Conservation (phyloP, 192 early-diverging fungal genomes). For the Entomortierella parvispora region DNA sequence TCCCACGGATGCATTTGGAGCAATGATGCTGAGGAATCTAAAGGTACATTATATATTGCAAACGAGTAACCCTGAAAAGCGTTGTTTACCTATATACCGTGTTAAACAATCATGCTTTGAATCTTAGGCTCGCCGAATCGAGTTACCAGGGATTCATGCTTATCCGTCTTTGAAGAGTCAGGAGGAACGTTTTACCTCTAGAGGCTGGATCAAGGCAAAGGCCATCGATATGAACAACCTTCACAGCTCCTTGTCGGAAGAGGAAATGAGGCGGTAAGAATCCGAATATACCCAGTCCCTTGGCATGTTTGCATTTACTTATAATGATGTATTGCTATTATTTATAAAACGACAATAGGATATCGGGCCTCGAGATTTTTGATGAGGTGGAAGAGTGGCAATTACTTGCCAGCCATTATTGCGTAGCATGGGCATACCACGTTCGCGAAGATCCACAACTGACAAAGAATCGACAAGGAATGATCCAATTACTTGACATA, state of each 20-base stretch:
- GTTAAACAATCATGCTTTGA: too few relatives aligned
- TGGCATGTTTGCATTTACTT: too few relatives aligned
- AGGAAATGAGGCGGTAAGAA: slow-evolving; percentile 53
- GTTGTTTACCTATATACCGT: not conserved
- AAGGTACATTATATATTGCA: slow-evolving; percentile 42
- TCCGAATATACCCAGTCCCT: too few relatives aligned
- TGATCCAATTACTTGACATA: not conserved
- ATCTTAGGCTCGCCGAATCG: slow-evolving; percentile 70
- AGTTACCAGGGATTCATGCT: slow-evolving; percentile 78
- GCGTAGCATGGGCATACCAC: slow-evolving; percentile 78
- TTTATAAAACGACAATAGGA: slow-evolving; percentile 46
- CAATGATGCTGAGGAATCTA: slow-evolving; percentile 92
- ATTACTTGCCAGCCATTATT: slow-evolving; percentile 87
- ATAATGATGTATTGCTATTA: too few relatives aligned
- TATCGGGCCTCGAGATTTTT: slow-evolving; percentile 82
- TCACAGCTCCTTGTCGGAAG: slow-evolving; percentile 56
- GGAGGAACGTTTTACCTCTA: slow-evolving; percentile 67
- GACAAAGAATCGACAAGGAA: too few relatives aligned
- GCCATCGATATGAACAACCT: slow-evolving; percentile 72
- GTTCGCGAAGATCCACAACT: not conserved
- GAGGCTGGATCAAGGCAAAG: slow-evolving; percentile 67
- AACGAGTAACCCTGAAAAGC: not conserved
- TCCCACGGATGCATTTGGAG: slow-evolving; percentile 91
- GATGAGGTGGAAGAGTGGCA: slow-evolving; percentile 95
- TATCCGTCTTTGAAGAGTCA: slow-evolving; percentile 82